A percentile compares a stretch with the other conserved stretches of the same genome.
These are phyloP conservation scores for Oenanthe sinensis DNA, from an alignment of 129 eudicot species.

Conservation along the genomic window DNA sequence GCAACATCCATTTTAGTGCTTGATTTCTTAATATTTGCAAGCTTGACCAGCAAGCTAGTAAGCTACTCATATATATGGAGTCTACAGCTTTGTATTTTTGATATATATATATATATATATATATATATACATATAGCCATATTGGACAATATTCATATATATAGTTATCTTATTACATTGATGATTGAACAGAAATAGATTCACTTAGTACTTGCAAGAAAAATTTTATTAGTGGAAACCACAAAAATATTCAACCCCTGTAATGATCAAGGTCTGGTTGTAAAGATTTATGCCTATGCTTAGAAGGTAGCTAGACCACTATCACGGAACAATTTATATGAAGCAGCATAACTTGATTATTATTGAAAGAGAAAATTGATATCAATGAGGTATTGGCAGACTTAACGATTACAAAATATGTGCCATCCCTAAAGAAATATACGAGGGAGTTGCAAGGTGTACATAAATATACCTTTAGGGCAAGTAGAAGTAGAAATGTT, in stretches of 20 bases:
- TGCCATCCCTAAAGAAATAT: neutral
- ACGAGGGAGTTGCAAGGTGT: neutral
- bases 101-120: too few species aligned
- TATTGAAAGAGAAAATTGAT: neutral
- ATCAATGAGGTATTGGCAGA: neutral
- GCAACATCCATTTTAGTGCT: neutral
- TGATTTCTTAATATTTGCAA: neutral
- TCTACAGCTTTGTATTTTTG: neutral
- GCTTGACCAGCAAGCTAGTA: neutral
- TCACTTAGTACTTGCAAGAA: neutral
- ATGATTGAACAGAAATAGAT: neutral
- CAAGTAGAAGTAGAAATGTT: constrained; percentile 93
- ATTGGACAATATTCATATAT: neutral
- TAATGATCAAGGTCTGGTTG: neutral
- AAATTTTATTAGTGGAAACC: neutral
- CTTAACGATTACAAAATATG: neutral
- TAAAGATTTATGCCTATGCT: neutral
- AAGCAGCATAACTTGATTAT: neutral
- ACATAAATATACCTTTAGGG: constrained; percentile 59
- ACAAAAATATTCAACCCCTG: neutral
- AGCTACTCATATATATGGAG: neutral
- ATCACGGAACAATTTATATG: neutral
- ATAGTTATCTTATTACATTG: neutral
- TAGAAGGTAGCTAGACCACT: neutral
- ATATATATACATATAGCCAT: neutral